These are phyloP conservation scores for Schizochytrium sp. DNA, from an alignment of 108 stramenopile species.

Conservation along the genomic window DNA sequence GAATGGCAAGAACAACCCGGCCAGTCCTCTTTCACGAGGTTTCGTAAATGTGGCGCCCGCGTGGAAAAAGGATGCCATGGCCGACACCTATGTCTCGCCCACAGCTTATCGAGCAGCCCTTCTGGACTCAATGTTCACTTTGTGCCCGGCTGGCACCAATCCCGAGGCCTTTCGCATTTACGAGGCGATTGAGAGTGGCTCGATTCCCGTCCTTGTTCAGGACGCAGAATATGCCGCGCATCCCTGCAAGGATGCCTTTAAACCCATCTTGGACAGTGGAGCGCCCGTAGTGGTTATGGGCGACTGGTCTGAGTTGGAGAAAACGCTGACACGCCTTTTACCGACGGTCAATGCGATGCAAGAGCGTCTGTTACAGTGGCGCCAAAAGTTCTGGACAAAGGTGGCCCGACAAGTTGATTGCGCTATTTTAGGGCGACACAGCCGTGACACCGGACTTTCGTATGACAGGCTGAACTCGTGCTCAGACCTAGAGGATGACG, in stretches of 20 bases:
- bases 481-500: no score
- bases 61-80: conserved; percentile 4
- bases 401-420: not conserved
- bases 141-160: conserved; percentile 44
- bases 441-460: not conserved
- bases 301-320: conserved; percentile 27
- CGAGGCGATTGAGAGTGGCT: conserved; percentile 39
- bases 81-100: not conserved
- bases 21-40: not conserved
- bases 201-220: conserved; percentile 32
- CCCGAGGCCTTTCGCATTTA: conserved; percentile 49
- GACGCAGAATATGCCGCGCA: conserved; percentile 23
- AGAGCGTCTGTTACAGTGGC: not conserved
- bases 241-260: conserved; percentile 28
- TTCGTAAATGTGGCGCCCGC: not conserved
- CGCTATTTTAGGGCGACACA: not conserved
- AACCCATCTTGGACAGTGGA: not conserved
- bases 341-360: conserved; percentile 28
- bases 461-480: not conserved
- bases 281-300: conserved; percentile 33
- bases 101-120: conserved; percentile 25
- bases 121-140: conserved; percentile 34
- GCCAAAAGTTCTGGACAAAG: not conserved
- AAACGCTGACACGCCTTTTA: not conserved
- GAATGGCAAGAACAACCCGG: not conserved